phyloP scores from a whole-genome alignment of 202 grass and related monocot species.

The Dendrocalamus latiflorus region DNA sequence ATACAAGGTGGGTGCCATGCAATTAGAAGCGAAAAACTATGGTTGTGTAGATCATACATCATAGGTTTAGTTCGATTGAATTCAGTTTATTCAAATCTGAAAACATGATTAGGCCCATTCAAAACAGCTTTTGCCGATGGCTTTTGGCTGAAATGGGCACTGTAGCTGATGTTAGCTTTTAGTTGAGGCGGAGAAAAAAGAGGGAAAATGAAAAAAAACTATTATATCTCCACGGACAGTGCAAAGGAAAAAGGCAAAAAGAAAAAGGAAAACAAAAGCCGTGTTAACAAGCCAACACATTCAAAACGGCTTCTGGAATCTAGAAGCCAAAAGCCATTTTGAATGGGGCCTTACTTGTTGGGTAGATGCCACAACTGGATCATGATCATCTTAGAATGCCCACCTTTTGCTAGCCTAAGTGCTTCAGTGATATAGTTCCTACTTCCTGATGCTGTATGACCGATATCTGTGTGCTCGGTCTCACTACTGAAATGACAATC shows the following conservation, averaged over 20 bases:
- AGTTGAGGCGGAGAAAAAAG: too few species aligned
- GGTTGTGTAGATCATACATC: neutral
- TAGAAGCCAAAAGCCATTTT: too few species aligned
- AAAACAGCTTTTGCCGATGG: too few species aligned
- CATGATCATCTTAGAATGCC: neutral
- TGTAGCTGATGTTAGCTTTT: too few species aligned
- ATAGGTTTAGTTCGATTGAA: neutral
- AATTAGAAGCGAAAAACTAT: conserved; percentile 2
- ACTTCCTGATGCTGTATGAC: neutral
- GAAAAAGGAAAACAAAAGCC: too few species aligned
- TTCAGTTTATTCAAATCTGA: neutral
- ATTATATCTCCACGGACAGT: too few species aligned
- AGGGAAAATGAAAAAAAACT: too few species aligned
- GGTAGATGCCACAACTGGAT: neutral
- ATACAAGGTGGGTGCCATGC: neutral
- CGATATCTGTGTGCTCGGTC: neutral
- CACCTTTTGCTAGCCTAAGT: neutral
- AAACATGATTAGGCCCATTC: neutral
- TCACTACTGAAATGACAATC: conserved; percentile 8
- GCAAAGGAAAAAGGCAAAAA: too few species aligned
- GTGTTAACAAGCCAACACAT: too few species aligned
- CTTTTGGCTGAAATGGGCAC: too few species aligned
- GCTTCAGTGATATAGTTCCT: neutral
- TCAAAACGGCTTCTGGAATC: too few species aligned
- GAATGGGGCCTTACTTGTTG: neutral